phyloP scores from a whole-genome alignment of 371 early-diverging fungal genomes.

The Zopfochytrium polystomum region DNA sequence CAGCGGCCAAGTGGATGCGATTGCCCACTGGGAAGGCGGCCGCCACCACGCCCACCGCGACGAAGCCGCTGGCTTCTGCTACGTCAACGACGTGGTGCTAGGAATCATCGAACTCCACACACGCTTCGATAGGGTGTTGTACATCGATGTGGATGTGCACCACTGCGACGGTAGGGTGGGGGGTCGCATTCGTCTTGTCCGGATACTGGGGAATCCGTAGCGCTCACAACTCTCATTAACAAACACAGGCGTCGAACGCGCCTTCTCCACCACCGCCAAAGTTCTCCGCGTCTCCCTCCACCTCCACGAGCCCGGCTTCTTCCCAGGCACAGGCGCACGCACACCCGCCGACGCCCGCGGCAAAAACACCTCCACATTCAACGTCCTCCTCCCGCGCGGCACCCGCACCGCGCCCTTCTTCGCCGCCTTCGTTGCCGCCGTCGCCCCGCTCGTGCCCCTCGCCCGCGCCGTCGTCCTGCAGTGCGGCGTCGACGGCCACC shows the following conservation, averaged over 20 bases:
- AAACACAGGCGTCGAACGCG: conserved; percentile 67
- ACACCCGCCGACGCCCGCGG: conserved; percentile 50
- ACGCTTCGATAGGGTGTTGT: conserved; percentile 59
- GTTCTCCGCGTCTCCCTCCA: conserved; percentile 83
- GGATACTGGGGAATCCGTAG: conserved; percentile 8
- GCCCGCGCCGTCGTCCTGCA: too few species aligned
- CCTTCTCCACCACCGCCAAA: conserved; percentile 64
- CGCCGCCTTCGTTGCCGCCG: conserved; percentile 52
- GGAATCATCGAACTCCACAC: conserved; percentile 69
- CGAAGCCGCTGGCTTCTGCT: conserved; percentile 81
- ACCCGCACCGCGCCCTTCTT: conserved; percentile 57
- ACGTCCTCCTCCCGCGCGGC: conserved; percentile 71
- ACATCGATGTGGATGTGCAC: conserved; percentile 83
- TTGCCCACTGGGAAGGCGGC: conserved; percentile 86
- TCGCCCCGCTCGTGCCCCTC: conserved; percentile 25
- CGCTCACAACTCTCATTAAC: background rate
- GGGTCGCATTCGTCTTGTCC: background rate
- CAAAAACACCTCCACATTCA: conserved; percentile 59
- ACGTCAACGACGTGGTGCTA: conserved; percentile 83
- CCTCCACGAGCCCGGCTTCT: conserved; percentile 69
- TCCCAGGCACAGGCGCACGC: conserved; percentile 61
- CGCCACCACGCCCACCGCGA: conserved; percentile 59
- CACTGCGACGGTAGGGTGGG: conserved; percentile 69
- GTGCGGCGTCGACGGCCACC: conserved; percentile 58
- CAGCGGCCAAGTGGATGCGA: conserved; percentile 51